Evolutionary conservation across 345 rosid genomes (phyloP), one percentile per base, ranked within the genome.

Genomic region (Arabidopsis suecica): DNA sequence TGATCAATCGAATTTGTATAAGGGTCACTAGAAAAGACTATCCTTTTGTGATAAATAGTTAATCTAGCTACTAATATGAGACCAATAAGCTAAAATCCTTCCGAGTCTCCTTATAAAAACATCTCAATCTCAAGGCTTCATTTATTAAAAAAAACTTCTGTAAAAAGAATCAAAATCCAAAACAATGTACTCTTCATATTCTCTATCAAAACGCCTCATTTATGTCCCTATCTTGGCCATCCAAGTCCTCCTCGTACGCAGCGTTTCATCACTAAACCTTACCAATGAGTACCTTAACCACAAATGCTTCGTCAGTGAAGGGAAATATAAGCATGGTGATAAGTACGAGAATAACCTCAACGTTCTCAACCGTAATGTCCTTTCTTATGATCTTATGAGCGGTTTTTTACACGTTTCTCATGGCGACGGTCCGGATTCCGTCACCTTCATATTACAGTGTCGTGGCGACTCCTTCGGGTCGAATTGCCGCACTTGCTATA

Each of bases 281-380:
- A 65, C 55, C 30, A 65, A 65, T 32, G 30, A 36, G 5, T 65
- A 62, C 13, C 80, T 86, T 47, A 75, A 61, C 74, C 79, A 67
- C 54, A 64, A 57, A 2, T 86, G 92, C 45, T 69, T 65, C 9
- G 33, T 47, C 59, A 42, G 7, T 25, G 11, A 71, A 1, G 80
- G 72, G 20, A 83, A 74, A 48, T 84, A 78, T 71, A 69, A 77
- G 7, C 34, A 73, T 58, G 6, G 50, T 16, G 73, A 58, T 61
- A 76, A 62, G 1, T 86, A 82, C 7, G 77, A 76, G 30, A 14
- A 69, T 40, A 84, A 79, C 88, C 72, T 84, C 1, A 71, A 84
- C 76, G 51, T 28, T 41, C 83, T 63, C 86, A 86, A n/a, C 11
- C 5, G 36, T 80, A 0, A 65, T 3, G 30, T 22, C 49, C 1